Evolutionary conservation across 331 rosid species (phyloP), one percentile per base, ranked within the genome.

Genomic region (Acacia concinna): DNA sequence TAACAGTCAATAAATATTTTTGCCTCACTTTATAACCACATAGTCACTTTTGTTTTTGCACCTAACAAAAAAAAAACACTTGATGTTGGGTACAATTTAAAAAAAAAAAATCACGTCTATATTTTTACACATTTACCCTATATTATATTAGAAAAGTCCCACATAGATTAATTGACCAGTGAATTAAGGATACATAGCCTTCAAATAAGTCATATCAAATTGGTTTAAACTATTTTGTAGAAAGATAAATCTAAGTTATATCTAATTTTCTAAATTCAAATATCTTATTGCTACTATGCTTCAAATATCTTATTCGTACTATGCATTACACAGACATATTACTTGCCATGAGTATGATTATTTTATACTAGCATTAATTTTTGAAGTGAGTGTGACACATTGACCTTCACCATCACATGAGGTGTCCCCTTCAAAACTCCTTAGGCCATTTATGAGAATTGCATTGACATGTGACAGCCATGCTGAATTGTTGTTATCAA

Each of bases 321-420:
- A 18, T 49, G 57, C 57, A 6, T 49, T 49, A 6, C 23, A 1
- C 4, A 0, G 2, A 49, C 4, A 9, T 21, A n/a, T 52, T n/a
- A 20, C 27, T n/a, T 7, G 8, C 1, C 8, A 1, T 52, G 28
- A 0, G 21, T 52, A 10, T 54, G 62, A 54, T 54, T 13, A 13
- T 6, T n/a, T n/a, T 46, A 44, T 44, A 5, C 44, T 40, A 40
- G 2, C 4, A 46, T 51, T 18, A 68, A 14, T 40, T 10, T 34
- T 32, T 8, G 5, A 25, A 38, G 2, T 49, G 34, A 63, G 46
- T 28, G 34, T 47, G 72, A 68, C 81, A 73, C 63, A 25, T 17
- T 30, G 38, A 60, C 67, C n/a, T 60, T 60, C 67, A 68, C 63
- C 15, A 23, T 78, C 82, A 80, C 54, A 52, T 56, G 79, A 72